Conservation (phyloP, 2,329 filamentous ascomycete genomes). For the Ascochyta koolunga region DNA sequence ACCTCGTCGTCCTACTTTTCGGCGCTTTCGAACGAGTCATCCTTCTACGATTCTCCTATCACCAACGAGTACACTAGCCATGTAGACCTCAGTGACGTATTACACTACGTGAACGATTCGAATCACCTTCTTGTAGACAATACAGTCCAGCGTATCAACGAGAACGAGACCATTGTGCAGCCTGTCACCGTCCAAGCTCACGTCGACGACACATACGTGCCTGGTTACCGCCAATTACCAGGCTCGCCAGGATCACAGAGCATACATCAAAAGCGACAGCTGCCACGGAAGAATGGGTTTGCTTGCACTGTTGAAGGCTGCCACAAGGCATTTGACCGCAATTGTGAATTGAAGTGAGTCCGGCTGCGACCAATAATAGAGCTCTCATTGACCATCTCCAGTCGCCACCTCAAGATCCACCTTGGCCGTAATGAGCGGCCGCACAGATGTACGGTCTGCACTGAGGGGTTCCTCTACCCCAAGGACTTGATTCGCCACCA, state of each 20-base stretch:
- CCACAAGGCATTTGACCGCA: slow-evolving; percentile 36
- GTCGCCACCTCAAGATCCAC: slow-evolving; percentile 44
- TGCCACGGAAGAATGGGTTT: slow-evolving; percentile 35
- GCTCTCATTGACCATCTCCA: slow-evolving; percentile 21
- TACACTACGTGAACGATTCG: slow-evolving; percentile 1
- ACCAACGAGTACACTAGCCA: slow-evolving; percentile 11
- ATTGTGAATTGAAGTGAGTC: slow-evolving; percentile 46
- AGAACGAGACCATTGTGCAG: slow-evolving; percentile 37
- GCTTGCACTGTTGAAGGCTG: slow-evolving; percentile 31
- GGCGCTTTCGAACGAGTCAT: slow-evolving; percentile 1
- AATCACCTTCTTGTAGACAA: slow-evolving; percentile 14
- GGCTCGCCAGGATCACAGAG: slow-evolving; percentile 9
- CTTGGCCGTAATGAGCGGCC: slow-evolving; percentile 33
- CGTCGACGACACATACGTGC: slow-evolving; percentile 37
- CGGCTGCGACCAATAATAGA: not conserved
- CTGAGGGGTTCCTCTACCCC: slow-evolving; percentile 43
- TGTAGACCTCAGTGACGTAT: slow-evolving; percentile 3
- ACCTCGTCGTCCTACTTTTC: slow-evolving; percentile 5
- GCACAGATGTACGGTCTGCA: slow-evolving; percentile 39
- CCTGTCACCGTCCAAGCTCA: slow-evolving; percentile 34
- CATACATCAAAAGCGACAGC: slow-evolving; percentile 28
- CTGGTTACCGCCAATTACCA: slow-evolving; percentile 31
- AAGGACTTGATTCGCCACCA: slow-evolving; percentile 44
- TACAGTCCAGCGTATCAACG: slow-evolving; percentile 24
- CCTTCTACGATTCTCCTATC: slow-evolving; percentile 5